Base-by-base conservation (phyloP, 2,329 filamentous ascomycete genomes). In the Aspergillus awamori region DNA sequence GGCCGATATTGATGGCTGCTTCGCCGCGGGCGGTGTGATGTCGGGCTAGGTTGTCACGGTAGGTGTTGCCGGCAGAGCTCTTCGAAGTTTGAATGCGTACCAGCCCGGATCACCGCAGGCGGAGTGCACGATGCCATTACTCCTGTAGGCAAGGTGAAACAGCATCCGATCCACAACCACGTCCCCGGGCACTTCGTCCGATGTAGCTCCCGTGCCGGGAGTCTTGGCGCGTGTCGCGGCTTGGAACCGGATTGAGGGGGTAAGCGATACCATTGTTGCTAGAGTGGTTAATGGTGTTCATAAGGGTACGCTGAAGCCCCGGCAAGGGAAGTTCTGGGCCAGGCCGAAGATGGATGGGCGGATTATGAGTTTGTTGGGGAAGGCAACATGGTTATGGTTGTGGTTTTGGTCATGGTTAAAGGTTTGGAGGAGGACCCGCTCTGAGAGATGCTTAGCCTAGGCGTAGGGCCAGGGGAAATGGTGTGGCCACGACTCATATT, bases 401-500 rank as follows among this genome's bases (percentile, higher is more conserved):
- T 5, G 11, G 33, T 36, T 3, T 8, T 13, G n/a, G 4, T 17
- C 26, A 2, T 39, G 33, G 1, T 10, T 28, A n/a, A 65, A 67
- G 33, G 3, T 11, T 0, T 45, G 13, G 2, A 11, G 5, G 3
- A 65, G 47, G 0, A 64, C 45, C 10, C 63, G 33, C 28, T 67
- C 65, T 0, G 65, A 57, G 22, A 62, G 59, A 6, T 67, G 59
- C 45, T 67, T 67, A 2, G 65, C 65, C 5, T 67, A 67, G 5
- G 51, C 61, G 20, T 65, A 67, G 3, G 58, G 33, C 63, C 58
- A 64, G 22, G 63, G 65, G 48, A 65, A 64, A 22, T 58, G 20
- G 11, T 63, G 30, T 4, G 55, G 20, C 30, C 30, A 38, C 8
- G 59, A 24, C 30, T 43, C 26, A 30, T 54, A 63, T 49, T 54